Evolutionary conservation across 2,329 filamentous ascomycete species (phyloP).

Genomic region (Trichoderma asperellum): DNA sequence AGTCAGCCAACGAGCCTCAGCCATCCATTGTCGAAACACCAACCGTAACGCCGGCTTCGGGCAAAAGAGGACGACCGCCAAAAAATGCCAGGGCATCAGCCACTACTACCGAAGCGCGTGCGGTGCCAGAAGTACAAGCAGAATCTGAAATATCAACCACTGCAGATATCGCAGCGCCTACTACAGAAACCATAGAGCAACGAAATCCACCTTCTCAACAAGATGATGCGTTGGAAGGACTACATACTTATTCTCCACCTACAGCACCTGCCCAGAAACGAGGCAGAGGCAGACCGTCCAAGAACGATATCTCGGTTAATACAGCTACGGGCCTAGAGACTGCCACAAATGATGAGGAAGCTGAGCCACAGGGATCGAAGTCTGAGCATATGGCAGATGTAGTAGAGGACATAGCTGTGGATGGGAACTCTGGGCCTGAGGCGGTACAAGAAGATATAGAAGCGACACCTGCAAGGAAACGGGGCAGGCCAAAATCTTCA

Average conservation of each 20-base stretch:
- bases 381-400: not conserved
- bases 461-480: not conserved
- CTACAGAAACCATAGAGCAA: not conserved
- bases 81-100: not conserved
- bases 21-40: not conserved
- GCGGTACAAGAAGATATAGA: not conserved
- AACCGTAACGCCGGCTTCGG: not conserved
- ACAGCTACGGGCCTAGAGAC: not conserved
- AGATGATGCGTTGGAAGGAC: not conserved
- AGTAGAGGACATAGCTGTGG: not conserved
- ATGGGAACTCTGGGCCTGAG: too few species aligned
- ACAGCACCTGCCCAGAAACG: not conserved
- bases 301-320: not conserved
- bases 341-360: not conserved
- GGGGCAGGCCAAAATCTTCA: constrained; percentile 1
- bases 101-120: not conserved
- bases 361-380: not conserved
- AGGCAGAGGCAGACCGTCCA: constrained; percentile 24
- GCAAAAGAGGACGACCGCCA: constrained; percentile 2
- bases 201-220: not conserved
- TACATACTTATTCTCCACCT: not conserved
- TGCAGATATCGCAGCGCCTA: not conserved
- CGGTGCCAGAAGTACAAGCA: not conserved
- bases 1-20: not conserved
- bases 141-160: not conserved